Conservation (phyloP, 345 rosid genomes). For the Citrus glauca region DNA sequence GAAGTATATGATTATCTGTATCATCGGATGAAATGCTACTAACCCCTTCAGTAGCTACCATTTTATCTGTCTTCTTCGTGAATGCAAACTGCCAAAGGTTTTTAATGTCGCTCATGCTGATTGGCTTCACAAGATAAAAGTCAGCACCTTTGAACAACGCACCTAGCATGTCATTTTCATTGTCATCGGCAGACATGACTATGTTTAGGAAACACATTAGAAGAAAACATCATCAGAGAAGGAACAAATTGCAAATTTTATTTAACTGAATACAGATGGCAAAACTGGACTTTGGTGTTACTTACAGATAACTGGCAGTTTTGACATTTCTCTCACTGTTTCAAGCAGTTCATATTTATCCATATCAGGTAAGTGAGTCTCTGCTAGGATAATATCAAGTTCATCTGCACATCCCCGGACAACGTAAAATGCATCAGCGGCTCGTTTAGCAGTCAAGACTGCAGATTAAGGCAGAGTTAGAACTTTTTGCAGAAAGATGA, state of each 20-base stretch:
- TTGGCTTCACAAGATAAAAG: conserved; percentile 41
- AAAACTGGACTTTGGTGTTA: background rate
- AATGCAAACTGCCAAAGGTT: conserved; percentile 44
- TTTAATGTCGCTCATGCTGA: conserved; percentile 23
- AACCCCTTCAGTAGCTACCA: background rate
- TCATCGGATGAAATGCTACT: conserved; percentile 7
- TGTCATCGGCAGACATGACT: conserved; percentile 36
- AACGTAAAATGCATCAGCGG: conserved; percentile 34
- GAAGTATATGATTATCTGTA: conserved; percentile 7
- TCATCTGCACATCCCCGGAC: conserved; percentile 21
- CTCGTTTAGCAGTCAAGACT: conserved; percentile 43
- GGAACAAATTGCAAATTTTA: background rate
- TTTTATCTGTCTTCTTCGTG: conserved; percentile 9
- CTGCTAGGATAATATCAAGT: conserved; percentile 45
- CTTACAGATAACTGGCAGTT: conserved; percentile 43
- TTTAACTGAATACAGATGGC: background rate
- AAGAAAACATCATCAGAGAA: background rate
- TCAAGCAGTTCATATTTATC: conserved; percentile 48
- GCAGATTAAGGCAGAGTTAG: conserved; percentile 6
- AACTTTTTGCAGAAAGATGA: background rate
- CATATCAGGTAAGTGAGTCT: conserved; percentile 43
- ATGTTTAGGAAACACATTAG: background rate
- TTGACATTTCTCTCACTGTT: conserved; percentile 23
- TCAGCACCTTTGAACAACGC: conserved; percentile 43
- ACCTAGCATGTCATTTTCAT: conserved; percentile 29